A percentile compares a stretch with the other conserved stretches of the same genome.
These are phyloP conservation scores for Westerdykella aurantiaca DNA, from an alignment of 2,329 filamentous ascomycete species.

Conservation along the genomic window DNA sequence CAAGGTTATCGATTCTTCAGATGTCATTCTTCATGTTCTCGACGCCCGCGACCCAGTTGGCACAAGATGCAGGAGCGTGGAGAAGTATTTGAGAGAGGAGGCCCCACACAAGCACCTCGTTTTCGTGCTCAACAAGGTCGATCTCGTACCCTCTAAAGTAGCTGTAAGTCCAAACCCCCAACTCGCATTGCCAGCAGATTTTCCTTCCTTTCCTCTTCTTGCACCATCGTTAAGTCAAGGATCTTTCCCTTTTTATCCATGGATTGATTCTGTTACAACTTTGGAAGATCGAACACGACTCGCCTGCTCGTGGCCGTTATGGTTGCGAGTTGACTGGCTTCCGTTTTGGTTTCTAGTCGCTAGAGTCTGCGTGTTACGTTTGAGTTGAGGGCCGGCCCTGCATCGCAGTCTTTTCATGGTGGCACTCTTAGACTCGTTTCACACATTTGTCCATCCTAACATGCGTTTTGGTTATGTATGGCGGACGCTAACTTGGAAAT, in stretches of 20 bases:
- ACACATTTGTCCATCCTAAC: slow-evolving; percentile 56
- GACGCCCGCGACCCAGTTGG: slow-evolving; percentile 67
- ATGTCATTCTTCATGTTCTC: slow-evolving; percentile 91
- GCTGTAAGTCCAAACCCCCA: slow-evolving; percentile 66
- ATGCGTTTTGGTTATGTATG: slow-evolving; percentile 20
- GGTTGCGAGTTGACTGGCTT: slow-evolving; percentile 62
- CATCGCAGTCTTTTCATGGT: slow-evolving; percentile 56
- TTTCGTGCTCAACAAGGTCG: slow-evolving; percentile 85
- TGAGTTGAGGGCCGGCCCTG: slow-evolving; percentile 92
- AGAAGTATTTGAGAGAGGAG: slow-evolving; percentile 90
- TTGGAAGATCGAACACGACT: slow-evolving; percentile 88
- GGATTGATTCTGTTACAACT: slow-evolving; percentile 96
- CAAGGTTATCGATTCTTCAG: slow-evolving; percentile 91
- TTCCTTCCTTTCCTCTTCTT: slow-evolving; percentile 48
- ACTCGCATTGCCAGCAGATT: slow-evolving; percentile 4
- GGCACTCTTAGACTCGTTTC: slow-evolving; percentile 99
- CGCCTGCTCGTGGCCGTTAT: slow-evolving; percentile 59
- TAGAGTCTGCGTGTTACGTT: slow-evolving; percentile 74
- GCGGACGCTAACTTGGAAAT: slow-evolving; percentile 17
- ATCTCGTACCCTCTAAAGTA: slow-evolving; percentile 85
- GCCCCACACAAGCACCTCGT: slow-evolving; percentile 94
- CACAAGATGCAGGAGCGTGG: slow-evolving; percentile 80
- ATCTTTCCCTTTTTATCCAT: slow-evolving; percentile 62
- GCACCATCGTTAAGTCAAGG: slow-evolving; percentile 87
- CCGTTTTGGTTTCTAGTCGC: slow-evolving; percentile 86